Evolutionary conservation across 2,329 filamentous ascomycete genomes (phyloP), one percentile per base, ranked within the genome.

Genomic region (Arthrobotrys musiformis): DNA sequence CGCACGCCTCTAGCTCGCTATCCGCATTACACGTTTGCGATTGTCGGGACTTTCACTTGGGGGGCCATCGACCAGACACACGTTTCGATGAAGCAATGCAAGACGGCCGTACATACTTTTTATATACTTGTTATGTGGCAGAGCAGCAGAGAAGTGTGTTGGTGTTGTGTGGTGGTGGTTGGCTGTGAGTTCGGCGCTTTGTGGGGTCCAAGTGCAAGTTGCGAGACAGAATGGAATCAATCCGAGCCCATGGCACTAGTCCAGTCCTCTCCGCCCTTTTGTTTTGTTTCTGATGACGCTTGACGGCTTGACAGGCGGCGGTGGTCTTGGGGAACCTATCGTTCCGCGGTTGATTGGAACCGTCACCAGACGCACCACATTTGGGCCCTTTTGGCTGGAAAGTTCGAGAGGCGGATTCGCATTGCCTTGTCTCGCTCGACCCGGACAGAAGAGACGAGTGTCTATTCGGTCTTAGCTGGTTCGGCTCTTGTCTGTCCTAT

Each of bases 141-240:
- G 44, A 48, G 54, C 44, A 26, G n/a, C n/a, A 33, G 4, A 42
- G 63, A 52, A 63, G 63, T 76, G 72, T 76, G 72, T 76, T 76
- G 72, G 72, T 64, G 68, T 72, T 72, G 68, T 60, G 63, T 69
- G 67, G 60, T 61, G 40, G 60, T 69, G 64, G 54, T 60, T 56
- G 52, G 54, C 50, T 48, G 52, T 69, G 52, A 67, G 44, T 37
- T 62, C 33, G 50, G 64, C 46, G 58, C 56, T 54, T 46, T 46
- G 68, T 72, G 58, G 56, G 64, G 64, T 69, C 67, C 22, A 67
- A 66, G 11, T 19, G n/a, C n/a, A n/a, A 28, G 3, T 5, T 40
- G 61, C 61, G 60, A 64, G 28, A 56, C 50, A 35, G 60, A 37
- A 37, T 33, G 42, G 40, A 48, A 48, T 35, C 60, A 46, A 37